A percentile compares a stretch with the other conserved stretches of the same genome.
Evolutionary conservation across 2,329 filamentous ascomycete genomes (phyloP).

Genomic region (Xylariaceae sp.): DNA sequence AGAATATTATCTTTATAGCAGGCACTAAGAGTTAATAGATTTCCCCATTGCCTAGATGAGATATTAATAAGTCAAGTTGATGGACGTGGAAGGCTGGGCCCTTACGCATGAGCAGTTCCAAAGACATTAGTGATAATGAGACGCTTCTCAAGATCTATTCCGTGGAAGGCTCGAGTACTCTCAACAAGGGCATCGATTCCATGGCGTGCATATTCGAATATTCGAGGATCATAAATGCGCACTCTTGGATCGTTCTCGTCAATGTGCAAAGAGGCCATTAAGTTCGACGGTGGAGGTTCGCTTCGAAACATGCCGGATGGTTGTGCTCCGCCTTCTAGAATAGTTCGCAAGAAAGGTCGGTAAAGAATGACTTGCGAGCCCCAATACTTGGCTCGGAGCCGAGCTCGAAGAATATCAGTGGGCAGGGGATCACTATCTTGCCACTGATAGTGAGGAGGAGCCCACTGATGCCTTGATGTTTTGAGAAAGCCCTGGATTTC

Average conservation of each 20-base stretch:
- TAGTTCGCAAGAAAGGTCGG: constrained; percentile 64
- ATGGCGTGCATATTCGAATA: constrained; percentile 52
- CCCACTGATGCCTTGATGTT: constrained; percentile 43
- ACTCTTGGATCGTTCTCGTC: constrained; percentile 13
- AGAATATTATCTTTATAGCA: constrained; percentile 67
- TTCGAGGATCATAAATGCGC: constrained; percentile 40
- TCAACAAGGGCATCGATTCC: constrained; percentile 73
- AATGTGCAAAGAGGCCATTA: constrained; percentile 9
- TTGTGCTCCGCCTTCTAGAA: constrained; percentile 41
- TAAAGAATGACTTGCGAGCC: constrained; percentile 88
- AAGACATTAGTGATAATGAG: constrained; percentile 94
- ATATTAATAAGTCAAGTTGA: constrained; percentile 6
- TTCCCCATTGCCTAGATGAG: constrained; percentile 80
- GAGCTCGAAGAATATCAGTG: constrained; percentile 71
- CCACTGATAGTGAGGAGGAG: constrained; percentile 51
- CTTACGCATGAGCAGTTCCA: constrained; percentile 93
- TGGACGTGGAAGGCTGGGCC: constrained; percentile 24
- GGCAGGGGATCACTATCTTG: constrained; percentile 67
- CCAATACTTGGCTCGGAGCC: constrained; percentile 90
- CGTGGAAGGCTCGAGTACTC: constrained; percentile 79
- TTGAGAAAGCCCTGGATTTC: constrained; percentile 45
- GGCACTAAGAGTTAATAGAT: constrained; percentile 84
- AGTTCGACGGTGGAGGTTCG: constrained; percentile 14
- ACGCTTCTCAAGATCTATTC: constrained; percentile 54
- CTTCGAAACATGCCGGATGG: constrained; percentile 20